These are phyloP conservation scores for Tylopilus cervinicoccineus DNA, from an alignment of 768 basidiomycete genomes.

Conservation along the genomic window DNA sequence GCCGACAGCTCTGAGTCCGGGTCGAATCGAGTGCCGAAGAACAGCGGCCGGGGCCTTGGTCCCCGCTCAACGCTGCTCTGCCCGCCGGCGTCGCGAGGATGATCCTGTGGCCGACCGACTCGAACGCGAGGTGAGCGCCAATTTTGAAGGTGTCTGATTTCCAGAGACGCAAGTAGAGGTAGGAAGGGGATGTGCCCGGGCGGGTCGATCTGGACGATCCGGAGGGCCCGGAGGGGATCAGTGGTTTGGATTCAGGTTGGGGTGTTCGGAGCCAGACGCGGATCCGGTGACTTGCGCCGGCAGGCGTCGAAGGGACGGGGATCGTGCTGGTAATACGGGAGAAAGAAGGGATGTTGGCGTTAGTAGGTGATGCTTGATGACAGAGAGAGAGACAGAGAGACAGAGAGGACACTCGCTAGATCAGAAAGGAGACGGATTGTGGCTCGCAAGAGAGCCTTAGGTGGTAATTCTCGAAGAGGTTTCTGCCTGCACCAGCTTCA, in stretches of 20 bases:
- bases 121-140: slow-evolving; percentile 54
- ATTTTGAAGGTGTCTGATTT: slow-evolving; percentile 61
- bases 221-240: neutral
- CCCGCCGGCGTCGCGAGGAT: slow-evolving; percentile 49
- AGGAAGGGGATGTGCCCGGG: slow-evolving; percentile 40
- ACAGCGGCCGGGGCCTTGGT: too few relatives aligned
- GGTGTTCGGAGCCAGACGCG: slow-evolving; percentile 61
- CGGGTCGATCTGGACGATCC: neutral
- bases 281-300: slow-evolving; percentile 56
- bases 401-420: slow-evolving; percentile 47
- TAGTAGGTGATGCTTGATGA: neutral
- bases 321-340: slow-evolving; percentile 40
- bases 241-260: neutral
- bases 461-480: slow-evolving; percentile 50
- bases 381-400: neutral
- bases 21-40: too few relatives aligned
- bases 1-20: slow-evolving; percentile 1
- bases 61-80: too few relatives aligned
- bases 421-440: slow-evolving; percentile 48
- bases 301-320: slow-evolving; percentile 49
- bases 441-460: slow-evolving; percentile 55
- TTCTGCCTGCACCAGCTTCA: slow-evolving; percentile 54
- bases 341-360: too few relatives aligned
- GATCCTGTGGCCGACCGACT: slow-evolving; percentile 44
- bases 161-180: slow-evolving; percentile 63